Percentiles rank a stretch among this genome's conserved stretches.
Evolutionary conservation across 495 filamentous ascomycete genomes (phyloP).

Genomic region (Penicillium antarcticum): DNA sequence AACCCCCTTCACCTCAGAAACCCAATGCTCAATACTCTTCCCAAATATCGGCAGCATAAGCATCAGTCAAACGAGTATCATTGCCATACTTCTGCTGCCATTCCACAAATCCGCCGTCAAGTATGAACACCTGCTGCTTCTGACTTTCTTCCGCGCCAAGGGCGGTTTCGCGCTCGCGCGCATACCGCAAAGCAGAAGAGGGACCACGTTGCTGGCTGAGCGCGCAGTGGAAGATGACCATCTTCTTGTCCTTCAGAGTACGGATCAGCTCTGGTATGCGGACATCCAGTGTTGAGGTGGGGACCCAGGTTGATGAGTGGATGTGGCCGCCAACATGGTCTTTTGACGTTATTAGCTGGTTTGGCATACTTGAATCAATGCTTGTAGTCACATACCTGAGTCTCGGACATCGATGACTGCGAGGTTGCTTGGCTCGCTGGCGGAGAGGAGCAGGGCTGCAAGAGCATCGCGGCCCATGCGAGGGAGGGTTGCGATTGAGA

Average conservation of each 20-base stretch:
- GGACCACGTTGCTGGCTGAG: slow-evolving; percentile 77
- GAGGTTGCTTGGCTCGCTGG: slow-evolving; percentile 41
- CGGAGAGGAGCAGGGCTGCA: slow-evolving; percentile 44
- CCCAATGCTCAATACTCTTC: slow-evolving; percentile 47
- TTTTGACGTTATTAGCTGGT: slow-evolving; percentile 19
- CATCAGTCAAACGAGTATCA: slow-evolving; percentile 80
- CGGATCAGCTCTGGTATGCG: slow-evolving; percentile 78
- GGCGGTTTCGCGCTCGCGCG: slow-evolving; percentile 35
- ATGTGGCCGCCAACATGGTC: slow-evolving; percentile 97
- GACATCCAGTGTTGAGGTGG: slow-evolving; percentile 67
- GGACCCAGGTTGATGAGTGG: slow-evolving; percentile 63
- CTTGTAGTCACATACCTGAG: slow-evolving; percentile 46
- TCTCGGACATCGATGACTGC: slow-evolving; percentile 90
- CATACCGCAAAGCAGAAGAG: slow-evolving; percentile 43
- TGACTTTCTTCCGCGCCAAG: slow-evolving; percentile 34
- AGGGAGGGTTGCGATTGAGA: slow-evolving; percentile 57
- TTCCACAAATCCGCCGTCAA: slow-evolving; percentile 82
- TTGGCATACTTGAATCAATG: neutral
- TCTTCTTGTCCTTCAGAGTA: slow-evolving; percentile 71
- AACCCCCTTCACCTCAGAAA: neutral
- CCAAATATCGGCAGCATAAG: slow-evolving; percentile 85
- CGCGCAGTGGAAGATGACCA: slow-evolving; percentile 94
- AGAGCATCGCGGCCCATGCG: slow-evolving; percentile 63
- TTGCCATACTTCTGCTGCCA: slow-evolving; percentile 87
- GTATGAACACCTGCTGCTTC: slow-evolving; percentile 71